Percentiles rank a stretch among this genome's conserved stretches.
Conservation (phyloP, 805 yeast genomes). For the Yarrowia alimentaria region DNA sequence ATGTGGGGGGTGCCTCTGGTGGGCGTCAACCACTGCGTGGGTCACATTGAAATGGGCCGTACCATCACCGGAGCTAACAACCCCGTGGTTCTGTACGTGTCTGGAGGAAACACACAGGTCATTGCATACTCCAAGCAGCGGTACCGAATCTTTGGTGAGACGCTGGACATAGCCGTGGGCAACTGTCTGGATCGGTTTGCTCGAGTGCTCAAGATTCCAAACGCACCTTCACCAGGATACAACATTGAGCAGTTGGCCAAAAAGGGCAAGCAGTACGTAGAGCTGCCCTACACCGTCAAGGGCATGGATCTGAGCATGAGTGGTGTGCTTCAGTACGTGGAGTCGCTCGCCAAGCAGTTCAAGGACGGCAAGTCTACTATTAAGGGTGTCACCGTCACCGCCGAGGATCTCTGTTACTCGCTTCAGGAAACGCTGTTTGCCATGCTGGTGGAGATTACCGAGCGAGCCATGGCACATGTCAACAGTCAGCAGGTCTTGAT, state of each 20-base stretch:
- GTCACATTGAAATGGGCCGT: constrained; percentile 98
- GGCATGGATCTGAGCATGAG: constrained; percentile 99
- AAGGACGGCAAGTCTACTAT: constrained; percentile 46
- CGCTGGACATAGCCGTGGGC: constrained; percentile 95
- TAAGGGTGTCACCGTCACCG: constrained; percentile 55
- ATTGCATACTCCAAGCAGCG: constrained; percentile 93
- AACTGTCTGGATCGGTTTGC: constrained; percentile 97
- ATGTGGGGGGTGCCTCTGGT: constrained; percentile 81
- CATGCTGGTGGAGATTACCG: constrained; percentile 97
- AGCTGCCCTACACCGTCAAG: constrained; percentile 91
- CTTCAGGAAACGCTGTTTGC: constrained; percentile 90
- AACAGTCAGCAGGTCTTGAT: constrained; percentile 82
- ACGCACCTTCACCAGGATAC: constrained; percentile 96
- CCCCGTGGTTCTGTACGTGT: constrained; percentile 94
- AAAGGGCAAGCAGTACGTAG: constrained; percentile 54
- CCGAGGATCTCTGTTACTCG: constrained; percentile 88
- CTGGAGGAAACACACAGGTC: constrained; percentile 98
- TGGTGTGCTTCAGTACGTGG: constrained; percentile 86
- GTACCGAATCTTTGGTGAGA: constrained; percentile 98
- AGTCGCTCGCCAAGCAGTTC: constrained; percentile 71
- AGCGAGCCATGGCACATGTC: constrained; percentile 98
- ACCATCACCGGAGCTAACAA: constrained; percentile 97
- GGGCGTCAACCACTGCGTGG: constrained; percentile 96
- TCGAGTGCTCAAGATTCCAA: constrained; percentile 79
- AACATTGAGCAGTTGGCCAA: constrained; percentile 94